Evolutionary conservation across 2,329 filamentous ascomycete genomes (phyloP).

Genomic region (Penicillium sp.): DNA sequence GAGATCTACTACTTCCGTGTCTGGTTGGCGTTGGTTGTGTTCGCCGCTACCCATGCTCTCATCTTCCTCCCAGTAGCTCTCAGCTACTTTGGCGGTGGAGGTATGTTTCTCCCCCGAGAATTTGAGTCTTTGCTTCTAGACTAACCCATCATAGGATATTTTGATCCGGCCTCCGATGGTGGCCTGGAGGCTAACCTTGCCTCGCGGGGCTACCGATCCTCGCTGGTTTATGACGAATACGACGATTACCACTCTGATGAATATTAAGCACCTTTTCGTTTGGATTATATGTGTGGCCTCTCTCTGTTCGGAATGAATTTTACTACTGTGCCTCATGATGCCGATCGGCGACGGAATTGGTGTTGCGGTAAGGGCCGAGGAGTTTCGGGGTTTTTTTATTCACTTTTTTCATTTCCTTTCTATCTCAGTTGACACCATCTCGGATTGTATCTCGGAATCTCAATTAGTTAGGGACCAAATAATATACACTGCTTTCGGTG

Average conservation of each 20-base stretch:
- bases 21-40: conserved; percentile 87
- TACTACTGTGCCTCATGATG: neutral
- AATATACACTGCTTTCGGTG: neutral
- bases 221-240: conserved; percentile 72
- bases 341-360: neutral
- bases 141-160: conserved; percentile 60
- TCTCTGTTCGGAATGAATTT: neutral
- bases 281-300: neutral
- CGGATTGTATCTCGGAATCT: neutral
- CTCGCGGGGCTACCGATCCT: conserved; percentile 72
- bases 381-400: neutral
- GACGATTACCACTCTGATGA: conserved; percentile 76
- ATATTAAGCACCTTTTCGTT: conserved; percentile 29
- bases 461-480: neutral
- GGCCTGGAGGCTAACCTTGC: conserved; percentile 88
- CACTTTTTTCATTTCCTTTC: neutral
- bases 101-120: conserved; percentile 39
- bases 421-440: neutral
- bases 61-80: conserved; percentile 89
- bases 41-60: conserved; percentile 84
- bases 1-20: conserved; percentile 99
- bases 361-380: conserved; percentile 1
- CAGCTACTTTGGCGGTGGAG: conserved; percentile 79
- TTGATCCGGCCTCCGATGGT: conserved; percentile 82
- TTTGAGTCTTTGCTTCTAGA: conserved; percentile 13